phyloP scores from a whole-genome alignment of 768 basidiomycete genomes.

The Leccinellum luteum region DNA sequence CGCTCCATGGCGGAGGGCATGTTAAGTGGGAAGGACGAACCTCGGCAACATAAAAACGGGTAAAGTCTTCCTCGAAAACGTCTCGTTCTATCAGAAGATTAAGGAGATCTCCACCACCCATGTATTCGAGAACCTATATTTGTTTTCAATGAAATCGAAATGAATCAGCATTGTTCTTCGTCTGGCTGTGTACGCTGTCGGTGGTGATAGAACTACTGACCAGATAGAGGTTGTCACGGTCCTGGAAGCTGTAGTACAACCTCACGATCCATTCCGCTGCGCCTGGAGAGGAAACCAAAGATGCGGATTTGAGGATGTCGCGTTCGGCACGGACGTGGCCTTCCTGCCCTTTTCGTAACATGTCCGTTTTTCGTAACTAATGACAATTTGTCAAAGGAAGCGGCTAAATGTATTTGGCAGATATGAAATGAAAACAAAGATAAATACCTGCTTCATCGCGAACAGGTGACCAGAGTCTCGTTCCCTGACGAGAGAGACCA shows the following conservation, averaged over 20 bases:
- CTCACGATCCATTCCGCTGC: slow-evolving; percentile 93
- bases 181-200: slow-evolving; percentile 18
- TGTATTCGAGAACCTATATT: slow-evolving; percentile 83
- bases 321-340: slow-evolving; percentile 96
- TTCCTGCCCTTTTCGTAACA: slow-evolving; percentile 96
- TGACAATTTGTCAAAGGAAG: slow-evolving; percentile 24
- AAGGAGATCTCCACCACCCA: slow-evolving; percentile 95
- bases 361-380: slow-evolving; percentile 83
- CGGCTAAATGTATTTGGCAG: slow-evolving; percentile 24
- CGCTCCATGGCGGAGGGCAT: slow-evolving; percentile 22
- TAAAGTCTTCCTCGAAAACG: slow-evolving; percentile 87
- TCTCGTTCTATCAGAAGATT: slow-evolving; percentile 93
- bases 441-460: slow-evolving; percentile 91
- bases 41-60: slow-evolving; percentile 93
- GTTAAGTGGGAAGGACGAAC: slow-evolving; percentile 40
- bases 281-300: slow-evolving; percentile 68
- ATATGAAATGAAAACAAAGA: slow-evolving; percentile 27
- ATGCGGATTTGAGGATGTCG: slow-evolving; percentile 89
- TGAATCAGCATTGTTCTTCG: slow-evolving; percentile 42
- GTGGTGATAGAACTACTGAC: slow-evolving; percentile 51
- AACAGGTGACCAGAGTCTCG: slow-evolving; percentile 74
- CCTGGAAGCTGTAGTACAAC: slow-evolving; percentile 92
- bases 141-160: slow-evolving; percentile 53
- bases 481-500: slow-evolving; percentile 90
- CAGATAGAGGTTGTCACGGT: slow-evolving; percentile 92